A percentile compares a stretch with the other conserved stretches of the same genome.
Evolutionary conservation across 2,329 filamentous ascomycete species (phyloP).

Genomic region (Orbilia oligospora): DNA sequence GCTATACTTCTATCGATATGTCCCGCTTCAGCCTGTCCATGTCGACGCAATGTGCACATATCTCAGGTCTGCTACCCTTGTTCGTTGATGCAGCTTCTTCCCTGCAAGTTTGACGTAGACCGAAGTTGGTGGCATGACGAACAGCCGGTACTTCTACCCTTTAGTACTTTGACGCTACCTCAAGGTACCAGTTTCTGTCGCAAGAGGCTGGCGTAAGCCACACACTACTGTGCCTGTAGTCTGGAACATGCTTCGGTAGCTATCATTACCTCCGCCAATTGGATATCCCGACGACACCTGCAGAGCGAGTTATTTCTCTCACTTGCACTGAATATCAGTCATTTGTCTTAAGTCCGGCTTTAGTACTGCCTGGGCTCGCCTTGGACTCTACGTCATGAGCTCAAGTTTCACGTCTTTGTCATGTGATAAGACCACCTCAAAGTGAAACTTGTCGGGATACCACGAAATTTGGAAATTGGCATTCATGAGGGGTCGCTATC

Average conservation of each 20-base stretch:
- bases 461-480: not conserved
- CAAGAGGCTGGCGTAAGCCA: slow-evolving; percentile 32
- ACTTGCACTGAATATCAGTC: not conserved
- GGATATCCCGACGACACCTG: slow-evolving; percentile 19
- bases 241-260: slow-evolving; percentile 30
- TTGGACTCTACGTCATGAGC: slow-evolving; percentile 5
- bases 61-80: slow-evolving; percentile 47
- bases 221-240: slow-evolving; percentile 42
- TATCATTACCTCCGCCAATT: slow-evolving; percentile 41
- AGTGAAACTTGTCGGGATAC: not conserved
- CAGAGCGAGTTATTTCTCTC: slow-evolving; percentile 21
- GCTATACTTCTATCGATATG: slow-evolving; percentile 45
- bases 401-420: not conserved
- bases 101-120: slow-evolving; percentile 54
- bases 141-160: slow-evolving; percentile 16
- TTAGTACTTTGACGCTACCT: slow-evolving; percentile 1
- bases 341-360: slow-evolving; percentile 21
- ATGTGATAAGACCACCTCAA: not conserved
- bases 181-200: slow-evolving; percentile 11
- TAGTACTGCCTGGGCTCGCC: not conserved
- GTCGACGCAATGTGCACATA: slow-evolving; percentile 41
- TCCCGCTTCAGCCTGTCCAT: slow-evolving; percentile 40
- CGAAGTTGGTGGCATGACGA: slow-evolving; percentile 45
- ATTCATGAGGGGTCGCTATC: not conserved
- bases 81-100: slow-evolving; percentile 55